These are phyloP conservation scores for Phytophthora macrochlamydospora DNA, from an alignment of 352 stramenopile species.

Conservation along the genomic window DNA sequence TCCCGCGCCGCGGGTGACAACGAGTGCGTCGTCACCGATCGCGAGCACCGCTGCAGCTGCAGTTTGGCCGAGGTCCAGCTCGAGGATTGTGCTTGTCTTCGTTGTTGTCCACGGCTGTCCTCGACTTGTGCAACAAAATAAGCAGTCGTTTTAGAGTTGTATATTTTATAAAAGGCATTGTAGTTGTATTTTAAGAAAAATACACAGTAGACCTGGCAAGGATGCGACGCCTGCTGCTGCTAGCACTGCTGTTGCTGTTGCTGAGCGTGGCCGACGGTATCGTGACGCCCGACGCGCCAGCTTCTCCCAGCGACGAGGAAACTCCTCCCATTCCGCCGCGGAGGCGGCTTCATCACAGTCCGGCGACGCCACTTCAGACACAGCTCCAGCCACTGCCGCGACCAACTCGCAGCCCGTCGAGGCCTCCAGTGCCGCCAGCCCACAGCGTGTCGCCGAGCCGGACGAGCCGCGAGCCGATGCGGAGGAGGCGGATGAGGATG, in stretches of 20 bases:
- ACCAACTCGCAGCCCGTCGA: neutral
- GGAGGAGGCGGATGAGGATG: slow-evolving; percentile 49
- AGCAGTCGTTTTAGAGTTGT: no score
- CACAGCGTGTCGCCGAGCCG: slow-evolving; percentile 26
- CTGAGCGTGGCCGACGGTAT: slow-evolving; percentile 17
- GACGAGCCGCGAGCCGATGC: slow-evolving; percentile 22
- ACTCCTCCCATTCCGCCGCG: neutral
- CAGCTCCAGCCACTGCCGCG: neutral
- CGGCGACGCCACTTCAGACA: slow-evolving; percentile 6
- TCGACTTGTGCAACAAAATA: no score
- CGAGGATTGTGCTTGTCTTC: neutral
- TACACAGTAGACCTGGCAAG: no score
- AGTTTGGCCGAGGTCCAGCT: neutral
- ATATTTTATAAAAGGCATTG: no score
- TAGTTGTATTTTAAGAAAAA: no score
- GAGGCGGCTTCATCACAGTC: slow-evolving; percentile 3
- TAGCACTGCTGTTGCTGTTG: slow-evolving; percentile 11
- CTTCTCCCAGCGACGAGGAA: neutral
- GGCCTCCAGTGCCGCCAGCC: slow-evolving; percentile 7
- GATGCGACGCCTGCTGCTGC: slow-evolving; percentile 2
- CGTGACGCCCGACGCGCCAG: slow-evolving; percentile 22
- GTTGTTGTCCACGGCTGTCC: neutral
- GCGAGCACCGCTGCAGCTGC: neutral
- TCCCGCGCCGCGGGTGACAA: neutral
- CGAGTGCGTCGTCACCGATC: no score